phyloP scores from a whole-genome alignment of 768 basidiomycete genomes.

The Mycena chlorophos region DNA sequence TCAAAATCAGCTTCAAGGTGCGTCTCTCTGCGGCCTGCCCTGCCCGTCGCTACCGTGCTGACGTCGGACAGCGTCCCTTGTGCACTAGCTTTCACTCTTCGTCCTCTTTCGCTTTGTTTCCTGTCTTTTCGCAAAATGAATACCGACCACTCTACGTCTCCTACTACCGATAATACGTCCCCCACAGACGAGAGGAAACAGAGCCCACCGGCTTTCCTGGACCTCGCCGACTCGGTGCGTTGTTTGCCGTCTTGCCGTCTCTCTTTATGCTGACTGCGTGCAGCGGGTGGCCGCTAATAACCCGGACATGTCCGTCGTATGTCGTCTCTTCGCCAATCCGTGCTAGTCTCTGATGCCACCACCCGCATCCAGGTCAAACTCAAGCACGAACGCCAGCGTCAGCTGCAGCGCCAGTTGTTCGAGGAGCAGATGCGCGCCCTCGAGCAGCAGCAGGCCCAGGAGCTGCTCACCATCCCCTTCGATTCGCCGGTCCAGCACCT shows the following conservation, averaged over 20 bases:
- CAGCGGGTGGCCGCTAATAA: constrained; percentile 81
- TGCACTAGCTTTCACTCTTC: constrained; percentile 59
- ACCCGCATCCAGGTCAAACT: constrained; percentile 68
- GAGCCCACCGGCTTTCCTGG: constrained; percentile 89
- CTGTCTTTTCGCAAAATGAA: constrained; percentile 71
- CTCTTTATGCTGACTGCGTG: constrained; percentile 48
- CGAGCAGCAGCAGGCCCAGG: constrained; percentile 88
- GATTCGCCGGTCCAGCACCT: constrained; percentile 69
- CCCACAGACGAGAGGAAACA: constrained; percentile 74
- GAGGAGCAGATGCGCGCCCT: constrained; percentile 96
- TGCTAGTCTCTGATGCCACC: constrained; percentile 11
- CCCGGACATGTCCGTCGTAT: constrained; percentile 82
- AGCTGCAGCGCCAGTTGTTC: constrained; percentile 83
- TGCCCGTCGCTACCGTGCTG: constrained; percentile 26
- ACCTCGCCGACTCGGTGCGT: constrained; percentile 90
- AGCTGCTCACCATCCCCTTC: constrained; percentile 74
- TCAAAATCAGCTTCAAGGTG: constrained; percentile 73
- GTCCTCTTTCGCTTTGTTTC: constrained; percentile 50
- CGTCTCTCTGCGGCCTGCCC: constrained; percentile 32
- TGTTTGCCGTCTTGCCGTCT: constrained; percentile 18
- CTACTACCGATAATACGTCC: constrained; percentile 69
- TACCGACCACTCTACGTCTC: constrained; percentile 68
- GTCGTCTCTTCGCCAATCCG: constrained; percentile 33
- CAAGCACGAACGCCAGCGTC: constrained; percentile 91
- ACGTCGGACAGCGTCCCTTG: constrained; percentile 54